phyloP scores from a whole-genome alignment of 2,329 filamentous ascomycete genomes.

The Colletotrichum limetticola region DNA sequence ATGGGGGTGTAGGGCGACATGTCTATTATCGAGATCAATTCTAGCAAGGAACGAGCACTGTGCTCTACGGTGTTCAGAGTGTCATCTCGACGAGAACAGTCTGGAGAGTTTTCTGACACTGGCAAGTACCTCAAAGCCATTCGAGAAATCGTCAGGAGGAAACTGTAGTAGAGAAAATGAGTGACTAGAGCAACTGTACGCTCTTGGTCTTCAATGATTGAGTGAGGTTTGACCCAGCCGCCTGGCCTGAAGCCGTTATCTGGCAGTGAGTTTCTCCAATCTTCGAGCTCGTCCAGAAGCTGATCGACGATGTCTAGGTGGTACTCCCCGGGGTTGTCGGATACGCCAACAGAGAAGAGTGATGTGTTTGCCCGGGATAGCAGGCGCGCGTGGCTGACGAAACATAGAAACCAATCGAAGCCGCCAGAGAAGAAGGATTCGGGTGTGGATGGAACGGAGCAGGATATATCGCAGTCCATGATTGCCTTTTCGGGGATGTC shows the following conservation, averaged over 20 bases:
- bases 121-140: constrained; percentile 38
- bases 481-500: constrained; percentile 43
- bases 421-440: constrained; percentile 43
- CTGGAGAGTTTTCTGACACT: constrained; percentile 25
- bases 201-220: constrained; percentile 10
- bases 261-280: constrained; percentile 43
- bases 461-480: constrained; percentile 50
- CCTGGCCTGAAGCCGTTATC: constrained; percentile 36
- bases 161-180: constrained; percentile 44
- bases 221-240: constrained; percentile 22
- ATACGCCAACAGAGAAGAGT: constrained; percentile 48
- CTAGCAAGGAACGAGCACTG: constrained; percentile 40
- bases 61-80: constrained; percentile 37
- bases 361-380: constrained; percentile 45
- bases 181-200: constrained; percentile 34
- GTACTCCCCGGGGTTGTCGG: constrained; percentile 38
- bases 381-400: constrained; percentile 44
- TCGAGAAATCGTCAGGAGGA: constrained; percentile 41
- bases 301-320: constrained; percentile 42
- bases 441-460: constrained; percentile 45
- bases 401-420: constrained; percentile 48
- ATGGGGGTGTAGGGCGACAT: constrained; percentile 43
- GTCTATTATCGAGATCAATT: constrained; percentile 42
- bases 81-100: constrained; percentile 29
- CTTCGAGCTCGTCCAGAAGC: constrained; percentile 41